Conservation (phyloP, 306 rosid genomes). For the Ochetophila trinervis region DNA sequence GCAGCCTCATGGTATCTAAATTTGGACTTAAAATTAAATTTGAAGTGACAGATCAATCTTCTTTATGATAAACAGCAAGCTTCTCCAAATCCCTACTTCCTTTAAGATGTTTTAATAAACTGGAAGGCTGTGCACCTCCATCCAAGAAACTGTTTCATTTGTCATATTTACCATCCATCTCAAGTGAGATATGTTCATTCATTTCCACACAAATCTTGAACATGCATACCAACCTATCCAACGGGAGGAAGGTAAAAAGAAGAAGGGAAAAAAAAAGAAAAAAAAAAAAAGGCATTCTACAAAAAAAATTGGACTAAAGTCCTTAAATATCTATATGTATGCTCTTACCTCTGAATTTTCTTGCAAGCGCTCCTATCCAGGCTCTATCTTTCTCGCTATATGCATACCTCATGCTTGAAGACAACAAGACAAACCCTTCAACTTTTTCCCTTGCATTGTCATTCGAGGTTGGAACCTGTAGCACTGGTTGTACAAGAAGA, state of each 20-base stretch:
- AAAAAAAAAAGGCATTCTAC: constrained; percentile 3
- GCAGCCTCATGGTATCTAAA: neutral
- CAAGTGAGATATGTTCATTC: too few species aligned
- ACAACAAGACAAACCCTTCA: constrained; percentile 63
- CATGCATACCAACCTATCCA: too few species aligned
- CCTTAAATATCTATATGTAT: constrained; percentile 14
- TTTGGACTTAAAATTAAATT: neutral
- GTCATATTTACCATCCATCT: too few species aligned
- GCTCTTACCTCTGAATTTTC: constrained; percentile 46
- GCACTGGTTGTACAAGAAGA: constrained; percentile 68
- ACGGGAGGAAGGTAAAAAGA: too few species aligned
- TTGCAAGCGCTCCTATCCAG: constrained; percentile 76
- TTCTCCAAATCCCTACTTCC: too few species aligned
- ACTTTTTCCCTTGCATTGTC: constrained; percentile 30
- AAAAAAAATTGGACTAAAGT: constrained; percentile 9
- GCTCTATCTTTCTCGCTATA: constrained; percentile 71
- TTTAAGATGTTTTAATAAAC: too few species aligned
- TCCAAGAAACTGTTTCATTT: too few species aligned
- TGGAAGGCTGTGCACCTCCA: too few species aligned
- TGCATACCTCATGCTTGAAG: constrained; percentile 69
- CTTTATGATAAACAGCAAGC: too few species aligned
- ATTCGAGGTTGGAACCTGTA: constrained; percentile 31
- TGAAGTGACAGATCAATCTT: neutral
- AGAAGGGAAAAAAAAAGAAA: too few species aligned
- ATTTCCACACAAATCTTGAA: too few species aligned